These are phyloP conservation scores for Rhodomyrtus psidioides DNA, from an alignment of 441 rosid genomes.

Conservation along the genomic window DNA sequence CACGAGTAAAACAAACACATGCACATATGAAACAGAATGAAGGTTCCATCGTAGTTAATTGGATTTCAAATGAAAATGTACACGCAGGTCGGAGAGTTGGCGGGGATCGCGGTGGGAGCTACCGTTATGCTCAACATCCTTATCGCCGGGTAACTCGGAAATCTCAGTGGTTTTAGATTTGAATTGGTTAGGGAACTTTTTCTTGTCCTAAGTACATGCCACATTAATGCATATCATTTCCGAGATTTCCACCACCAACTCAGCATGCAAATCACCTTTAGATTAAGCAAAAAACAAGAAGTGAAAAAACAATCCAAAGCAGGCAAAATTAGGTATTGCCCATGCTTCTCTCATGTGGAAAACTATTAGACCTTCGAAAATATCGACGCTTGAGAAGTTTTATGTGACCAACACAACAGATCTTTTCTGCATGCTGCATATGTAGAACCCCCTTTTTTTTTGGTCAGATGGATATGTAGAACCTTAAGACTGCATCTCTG, in stretches of 20 bases:
- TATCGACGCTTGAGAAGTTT: not conserved
- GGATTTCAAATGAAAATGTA: not conserved
- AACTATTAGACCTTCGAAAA: not conserved
- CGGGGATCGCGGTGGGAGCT: conserved; percentile 94
- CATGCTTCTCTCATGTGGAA: not conserved
- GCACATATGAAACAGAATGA: not conserved
- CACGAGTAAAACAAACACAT: not conserved
- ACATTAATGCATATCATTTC: not conserved
- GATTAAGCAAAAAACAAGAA: not conserved
- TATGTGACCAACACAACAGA: not conserved
- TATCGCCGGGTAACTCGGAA: conserved; percentile 56
- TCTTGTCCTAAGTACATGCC: not conserved
- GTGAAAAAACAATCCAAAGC: not conserved
- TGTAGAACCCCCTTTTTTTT: no score
- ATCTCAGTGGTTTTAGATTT: not conserved
- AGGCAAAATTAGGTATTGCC: not conserved
- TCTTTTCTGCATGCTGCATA: not conserved
- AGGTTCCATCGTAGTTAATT: not conserved
- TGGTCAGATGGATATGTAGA: not conserved
- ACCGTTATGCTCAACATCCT: conserved; percentile 88
- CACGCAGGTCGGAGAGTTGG: conserved; percentile 77
- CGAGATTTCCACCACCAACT: not conserved
- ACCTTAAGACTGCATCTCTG: not conserved
- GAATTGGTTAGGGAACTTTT: not conserved
- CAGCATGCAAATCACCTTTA: not conserved